Evolutionary conservation across 2,329 filamentous ascomycete species (phyloP).

Genomic region (Leptodontidium sp.): DNA sequence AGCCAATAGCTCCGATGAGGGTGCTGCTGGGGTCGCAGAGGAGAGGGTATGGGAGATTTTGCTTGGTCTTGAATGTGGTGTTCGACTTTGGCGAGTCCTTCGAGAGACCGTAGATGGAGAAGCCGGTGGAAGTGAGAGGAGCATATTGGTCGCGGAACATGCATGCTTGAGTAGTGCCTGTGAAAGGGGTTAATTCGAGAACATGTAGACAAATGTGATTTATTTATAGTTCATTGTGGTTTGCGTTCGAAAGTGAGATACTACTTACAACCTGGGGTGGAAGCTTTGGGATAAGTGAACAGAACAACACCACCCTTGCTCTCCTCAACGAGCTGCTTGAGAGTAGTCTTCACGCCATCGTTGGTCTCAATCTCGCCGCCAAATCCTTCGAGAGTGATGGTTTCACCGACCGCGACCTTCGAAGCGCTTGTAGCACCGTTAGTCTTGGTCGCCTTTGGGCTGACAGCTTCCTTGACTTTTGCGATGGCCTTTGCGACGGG

Average conservation of each 20-base stretch:
- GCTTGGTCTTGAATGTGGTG: constrained; percentile 90
- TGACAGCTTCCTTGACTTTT: constrained; percentile 49
- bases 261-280: constrained; percentile 88
- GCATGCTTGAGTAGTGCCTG: constrained; percentile 93
- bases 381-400: constrained; percentile 65
- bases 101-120: constrained; percentile 90
- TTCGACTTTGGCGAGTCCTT: constrained; percentile 90
- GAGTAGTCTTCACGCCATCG: constrained; percentile 79
- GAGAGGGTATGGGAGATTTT: constrained; percentile 86
- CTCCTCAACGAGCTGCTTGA: constrained; percentile 82
- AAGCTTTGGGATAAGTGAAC: constrained; percentile 96
- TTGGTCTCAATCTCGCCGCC: constrained; percentile 83
- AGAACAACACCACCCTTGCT: constrained; percentile 88
- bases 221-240: background rate
- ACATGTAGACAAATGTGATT: background rate
- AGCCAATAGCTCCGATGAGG: constrained; percentile 85
- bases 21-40: constrained; percentile 81
- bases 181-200: constrained; percentile 18
- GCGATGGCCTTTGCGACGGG: constrained; percentile 51
- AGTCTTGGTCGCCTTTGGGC: constrained; percentile 43
- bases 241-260: background rate
- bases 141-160: constrained; percentile 88
- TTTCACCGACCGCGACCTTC: constrained; percentile 60
- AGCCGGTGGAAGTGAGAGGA: constrained; percentile 77
- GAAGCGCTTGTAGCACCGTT: constrained; percentile 36